Base-by-base conservation (phyloP, 352 stramenopile genomes). In the Saprolegnia diclina region DNA sequence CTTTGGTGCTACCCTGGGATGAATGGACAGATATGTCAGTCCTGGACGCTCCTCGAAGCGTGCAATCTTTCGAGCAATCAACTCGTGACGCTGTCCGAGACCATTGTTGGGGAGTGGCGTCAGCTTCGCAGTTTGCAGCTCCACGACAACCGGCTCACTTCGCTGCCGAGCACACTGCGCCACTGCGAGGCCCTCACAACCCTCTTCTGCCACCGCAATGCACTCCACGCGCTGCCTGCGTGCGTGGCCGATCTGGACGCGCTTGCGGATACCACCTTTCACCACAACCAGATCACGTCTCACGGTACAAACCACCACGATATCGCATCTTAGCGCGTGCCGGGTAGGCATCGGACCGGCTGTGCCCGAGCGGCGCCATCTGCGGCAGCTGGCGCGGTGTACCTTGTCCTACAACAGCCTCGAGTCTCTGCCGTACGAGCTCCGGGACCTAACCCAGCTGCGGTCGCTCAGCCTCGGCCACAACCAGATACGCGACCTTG, bases 401-500 rank as follows among this genome's bases (percentile, higher is more conserved):
- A 42, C 57, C 13, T 40, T 66, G 22, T 19, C 40, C 3, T 40
- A 66, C 29, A 66, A 66, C 44, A 22, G 42, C 11, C 42, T 66
- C 9, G 37, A 40, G 35, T n/a, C 7, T 40, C 4, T 66, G 10
- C 57, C 57, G 4, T 16, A 5, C 10, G 32, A 6, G 18, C 42
- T 66, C 0, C n/a, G 37, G 1, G 19, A 48, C 4, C 22, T 66
- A 5, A 19, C 9, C 18, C 3, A 9, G n/a, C 42, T 66, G 40
- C 57, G 24, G 11, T 37, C 50, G 35, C 50, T 40, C n/a, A 22
- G 19, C 0, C 57, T 66, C 4, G 42, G 40, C 5, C 57, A 66
- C 21, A 66, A 66, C 57, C 35, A 66, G 37, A 38, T 66, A 21
- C 57, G 42, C 38, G 42, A 66, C 26, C 37, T 66, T 40, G n/a